Evolutionary conservation across 2,329 filamentous ascomycete species (phyloP).

Genomic region (Colletotrichum phormii): DNA sequence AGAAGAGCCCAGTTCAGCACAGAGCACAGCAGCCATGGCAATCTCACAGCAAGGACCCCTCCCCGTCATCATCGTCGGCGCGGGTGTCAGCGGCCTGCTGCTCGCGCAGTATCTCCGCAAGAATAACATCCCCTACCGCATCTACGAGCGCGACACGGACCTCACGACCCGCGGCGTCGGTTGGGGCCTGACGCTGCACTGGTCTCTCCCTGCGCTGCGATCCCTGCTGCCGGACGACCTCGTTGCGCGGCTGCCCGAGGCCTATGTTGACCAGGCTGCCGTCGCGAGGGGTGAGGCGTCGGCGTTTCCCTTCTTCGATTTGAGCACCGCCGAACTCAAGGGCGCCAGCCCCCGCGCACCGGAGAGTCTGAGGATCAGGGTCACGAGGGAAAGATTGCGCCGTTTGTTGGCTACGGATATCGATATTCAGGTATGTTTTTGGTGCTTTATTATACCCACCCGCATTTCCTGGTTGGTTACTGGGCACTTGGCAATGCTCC

Average conservation of each 20-base stretch:
- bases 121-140: constrained; percentile 52
- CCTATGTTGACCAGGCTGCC: constrained; percentile 65
- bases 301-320: constrained; percentile 66
- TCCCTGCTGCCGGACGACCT: constrained; percentile 62
- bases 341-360: constrained; percentile 56
- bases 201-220: constrained; percentile 66
- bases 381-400: constrained; percentile 59
- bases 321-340: constrained; percentile 58
- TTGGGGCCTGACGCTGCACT: constrained; percentile 74
- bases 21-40: constrained; percentile 3
- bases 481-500: neutral
- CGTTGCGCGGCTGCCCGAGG: constrained; percentile 56
- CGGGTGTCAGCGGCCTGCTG: constrained; percentile 51
- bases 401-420: constrained; percentile 57
- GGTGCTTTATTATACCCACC: neutral
- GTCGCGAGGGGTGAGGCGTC: constrained; percentile 58
- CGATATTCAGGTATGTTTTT: constrained; percentile 55
- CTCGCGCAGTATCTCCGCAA: constrained; percentile 50
- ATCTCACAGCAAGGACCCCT: constrained; percentile 14
- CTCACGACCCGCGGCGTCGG: constrained; percentile 61
- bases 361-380: constrained; percentile 58
- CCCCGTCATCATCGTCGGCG: constrained; percentile 51
- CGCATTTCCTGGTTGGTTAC: neutral
- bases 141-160: constrained; percentile 65
- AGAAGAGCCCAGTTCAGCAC: neutral